phyloP scores from a whole-genome alignment of 2,329 filamentous ascomycete species.

The Penicillium sumatraense region DNA sequence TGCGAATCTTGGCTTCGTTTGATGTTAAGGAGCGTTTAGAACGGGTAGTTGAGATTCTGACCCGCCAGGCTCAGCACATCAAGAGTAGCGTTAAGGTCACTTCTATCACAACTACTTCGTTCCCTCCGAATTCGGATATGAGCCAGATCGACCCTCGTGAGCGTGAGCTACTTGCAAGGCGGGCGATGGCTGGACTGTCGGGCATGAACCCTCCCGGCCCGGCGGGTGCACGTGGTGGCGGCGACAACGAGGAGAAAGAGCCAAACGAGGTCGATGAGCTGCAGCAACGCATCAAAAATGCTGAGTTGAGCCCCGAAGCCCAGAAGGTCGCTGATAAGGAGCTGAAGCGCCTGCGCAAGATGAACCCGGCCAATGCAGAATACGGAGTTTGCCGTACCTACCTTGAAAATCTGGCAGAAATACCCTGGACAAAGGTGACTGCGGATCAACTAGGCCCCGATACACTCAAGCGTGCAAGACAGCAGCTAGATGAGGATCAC shows the following conservation, averaged over 20 bases:
- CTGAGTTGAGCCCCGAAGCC: constrained; percentile 80
- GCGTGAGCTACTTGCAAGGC: constrained; percentile 47
- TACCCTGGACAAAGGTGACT: constrained; percentile 86
- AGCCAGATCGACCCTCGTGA: constrained; percentile 55
- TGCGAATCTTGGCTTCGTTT: constrained; percentile 80
- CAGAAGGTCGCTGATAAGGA: constrained; percentile 90
- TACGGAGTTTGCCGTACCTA: constrained; percentile 94
- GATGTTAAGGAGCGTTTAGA: constrained; percentile 78
- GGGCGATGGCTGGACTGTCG: constrained; percentile 50
- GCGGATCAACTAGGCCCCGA: constrained; percentile 83
- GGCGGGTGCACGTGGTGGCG: constrained; percentile 53
- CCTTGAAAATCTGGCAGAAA: constrained; percentile 89
- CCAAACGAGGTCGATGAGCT: constrained; percentile 89
- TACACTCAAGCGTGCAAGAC: constrained; percentile 77
- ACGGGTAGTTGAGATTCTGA: constrained; percentile 81
- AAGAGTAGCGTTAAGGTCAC: constrained; percentile 89
- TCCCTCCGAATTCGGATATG: constrained; percentile 64
- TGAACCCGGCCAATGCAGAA: constrained; percentile 94
- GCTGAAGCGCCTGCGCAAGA: constrained; percentile 84
- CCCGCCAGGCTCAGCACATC: constrained; percentile 79
- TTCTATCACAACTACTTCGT: constrained; percentile 69
- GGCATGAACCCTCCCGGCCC: constrained; percentile 47
- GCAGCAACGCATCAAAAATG: constrained; percentile 82
- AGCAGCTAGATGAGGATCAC: constrained; percentile 93
- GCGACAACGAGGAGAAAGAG: constrained; percentile 74